Conservation (phyloP, 1,139 yeast genomes). For the Debaryomyces nepalensis region DNA sequence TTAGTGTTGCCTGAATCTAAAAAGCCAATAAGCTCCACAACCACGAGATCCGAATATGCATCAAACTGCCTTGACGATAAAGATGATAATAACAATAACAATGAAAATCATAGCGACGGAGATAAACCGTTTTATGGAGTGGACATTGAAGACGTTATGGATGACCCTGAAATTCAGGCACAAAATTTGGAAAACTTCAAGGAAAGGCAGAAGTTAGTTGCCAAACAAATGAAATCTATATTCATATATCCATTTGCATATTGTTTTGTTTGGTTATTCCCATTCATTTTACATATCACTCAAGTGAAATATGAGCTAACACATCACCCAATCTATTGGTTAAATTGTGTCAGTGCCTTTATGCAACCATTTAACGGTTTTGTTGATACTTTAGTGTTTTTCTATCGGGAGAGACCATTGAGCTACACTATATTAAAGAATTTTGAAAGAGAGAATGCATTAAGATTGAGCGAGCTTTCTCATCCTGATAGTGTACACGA, state of each 20-base stretch:
- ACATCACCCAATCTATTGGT: constrained; percentile 64
- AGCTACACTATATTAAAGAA: constrained; percentile 48
- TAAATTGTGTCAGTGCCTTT: constrained; percentile 68
- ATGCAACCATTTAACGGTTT: constrained; percentile 83
- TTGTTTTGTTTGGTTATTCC: constrained; percentile 78
- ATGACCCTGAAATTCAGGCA: constrained; percentile 52
- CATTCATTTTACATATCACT: constrained; percentile 70
- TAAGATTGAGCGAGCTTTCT: constrained; percentile 27
- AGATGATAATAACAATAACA: constrained; percentile 13
- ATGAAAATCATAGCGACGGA: not conserved
- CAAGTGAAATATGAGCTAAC: constrained; percentile 55
- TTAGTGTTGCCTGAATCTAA: constrained; percentile 33
- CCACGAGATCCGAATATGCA: not conserved
- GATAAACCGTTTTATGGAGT: not conserved
- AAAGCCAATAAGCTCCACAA: constrained; percentile 10
- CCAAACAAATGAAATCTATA: constrained; percentile 77
- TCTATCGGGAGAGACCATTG: constrained; percentile 83
- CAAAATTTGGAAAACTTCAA: constrained; percentile 65
- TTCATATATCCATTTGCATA: constrained; percentile 87
- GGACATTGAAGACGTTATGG: constrained; percentile 16
- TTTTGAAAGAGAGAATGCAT: constrained; percentile 44
- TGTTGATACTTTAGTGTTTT: constrained; percentile 75
- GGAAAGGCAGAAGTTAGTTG: constrained; percentile 64
- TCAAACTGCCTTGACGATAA: not conserved
- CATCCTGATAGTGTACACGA: constrained; percentile 13